Percentiles rank a stretch among this genome's conserved stretches.
These are phyloP conservation scores for Biancaea sappan DNA, from an alignment of 306 rosid species.

Conservation along the genomic window DNA sequence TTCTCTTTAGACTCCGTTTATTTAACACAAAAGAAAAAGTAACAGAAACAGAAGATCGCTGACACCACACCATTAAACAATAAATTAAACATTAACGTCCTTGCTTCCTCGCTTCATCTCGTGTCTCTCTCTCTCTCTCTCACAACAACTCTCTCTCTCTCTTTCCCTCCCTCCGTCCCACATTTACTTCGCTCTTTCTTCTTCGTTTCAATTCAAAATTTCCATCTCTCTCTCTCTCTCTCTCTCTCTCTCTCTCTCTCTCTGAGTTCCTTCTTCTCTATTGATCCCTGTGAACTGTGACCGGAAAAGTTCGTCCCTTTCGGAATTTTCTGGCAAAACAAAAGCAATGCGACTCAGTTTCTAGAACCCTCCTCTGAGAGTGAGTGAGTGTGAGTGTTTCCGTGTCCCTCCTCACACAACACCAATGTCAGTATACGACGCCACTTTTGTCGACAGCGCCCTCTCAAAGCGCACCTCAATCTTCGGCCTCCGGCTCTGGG, in stretches of 20 bases:
- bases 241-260: slow-evolving; percentile 8
- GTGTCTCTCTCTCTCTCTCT: background rate
- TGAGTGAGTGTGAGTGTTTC: background rate
- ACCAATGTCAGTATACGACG: slow-evolving; percentile 74
- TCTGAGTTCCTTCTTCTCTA: background rate
- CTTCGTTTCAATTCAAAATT: slow-evolving; percentile 18
- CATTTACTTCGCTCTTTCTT: slow-evolving; percentile 21
- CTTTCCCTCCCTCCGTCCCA: background rate
- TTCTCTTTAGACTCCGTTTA: too few species aligned
- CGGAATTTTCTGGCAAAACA: background rate
- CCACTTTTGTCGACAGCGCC: slow-evolving; percentile 71
- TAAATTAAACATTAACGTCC: background rate
- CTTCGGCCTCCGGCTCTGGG: slow-evolving; percentile 90
- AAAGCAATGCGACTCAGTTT: slow-evolving; percentile 29
- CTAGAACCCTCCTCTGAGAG: background rate
- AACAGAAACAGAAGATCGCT: background rate
- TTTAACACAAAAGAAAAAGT: background rate
- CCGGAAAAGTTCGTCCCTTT: slow-evolving; percentile 6
- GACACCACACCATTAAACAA: too few species aligned
- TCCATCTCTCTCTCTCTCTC: background rate
- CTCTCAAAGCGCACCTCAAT: slow-evolving; percentile 84
- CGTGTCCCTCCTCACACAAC: background rate
- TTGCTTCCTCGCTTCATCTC: background rate
- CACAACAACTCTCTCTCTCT: background rate
- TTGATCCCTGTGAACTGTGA: background rate